Evolutionary conservation across 2,329 filamentous ascomycete genomes (phyloP), one percentile per base, ranked within the genome.

Genomic region (Lachnellula cervina): DNA sequence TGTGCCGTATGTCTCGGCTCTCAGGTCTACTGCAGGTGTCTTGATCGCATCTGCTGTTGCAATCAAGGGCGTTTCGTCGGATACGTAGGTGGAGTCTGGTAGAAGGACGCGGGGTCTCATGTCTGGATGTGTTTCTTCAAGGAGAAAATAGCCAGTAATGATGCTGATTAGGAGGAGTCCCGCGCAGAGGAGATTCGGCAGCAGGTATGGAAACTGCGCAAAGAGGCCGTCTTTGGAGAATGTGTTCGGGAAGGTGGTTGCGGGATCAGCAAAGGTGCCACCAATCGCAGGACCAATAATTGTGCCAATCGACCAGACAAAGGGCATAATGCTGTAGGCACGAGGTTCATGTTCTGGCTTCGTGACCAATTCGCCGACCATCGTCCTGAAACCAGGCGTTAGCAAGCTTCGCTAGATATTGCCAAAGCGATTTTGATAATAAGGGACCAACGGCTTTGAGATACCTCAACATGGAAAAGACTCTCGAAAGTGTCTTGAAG

Each of bases 281-380:
- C 93, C 93, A 62, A 97, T 90, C 5, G 88, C 89, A 59, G 92
- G 89, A 0, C 92, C 92, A 52, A 96, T 79, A 61, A 96, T 96
- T 9, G 90, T 95, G 23, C 92, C 92, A 51, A 96, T 86, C 47
- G 82, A 87, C 91, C 92, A 97, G 7, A 96, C 88, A 68, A 96
- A 96, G 0, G 92, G 92, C 90, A 97, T 96, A 45, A 96, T 83
- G 2, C 90, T 85, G 70, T 92, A 96, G 28, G 92, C 92, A 59
- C 87, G 84, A 56, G 90, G 90, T 73, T 96, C 90, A 72, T 95
- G 89, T 66, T 92, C 88, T 14, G 89, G 90, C 56, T 87, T 89
- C 35, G 81, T 88, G 51, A 95, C 88, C 54, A 96, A 72, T 71
- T 97, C 92, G 28, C 87, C 90, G 14, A 96, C 92, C 89, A 96